A percentile compares a stretch with the other conserved stretches of the same genome.
phyloP scores from a whole-genome alignment of 352 stramenopile genomes.

The Phytophthora gonapodyides region DNA sequence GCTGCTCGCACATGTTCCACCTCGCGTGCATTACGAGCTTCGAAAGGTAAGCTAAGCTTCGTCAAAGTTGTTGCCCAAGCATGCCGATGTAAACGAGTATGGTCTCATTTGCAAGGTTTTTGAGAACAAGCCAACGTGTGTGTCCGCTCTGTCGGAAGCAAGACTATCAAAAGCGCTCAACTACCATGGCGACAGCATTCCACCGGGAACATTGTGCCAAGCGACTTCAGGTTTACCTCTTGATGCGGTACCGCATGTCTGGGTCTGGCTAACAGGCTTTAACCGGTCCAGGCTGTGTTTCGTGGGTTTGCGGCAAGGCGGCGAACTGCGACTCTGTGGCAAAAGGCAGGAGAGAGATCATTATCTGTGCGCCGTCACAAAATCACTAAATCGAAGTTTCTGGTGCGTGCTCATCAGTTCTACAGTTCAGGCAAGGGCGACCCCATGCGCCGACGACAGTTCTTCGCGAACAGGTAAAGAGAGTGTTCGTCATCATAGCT shows the following conservation, averaged over 20 bases:
- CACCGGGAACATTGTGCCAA: conserved; percentile 60
- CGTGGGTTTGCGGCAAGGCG: conserved; percentile 42
- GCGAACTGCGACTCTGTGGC: conserved; percentile 31
- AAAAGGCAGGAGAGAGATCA: conserved; percentile 27
- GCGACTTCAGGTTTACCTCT: conserved; percentile 52
- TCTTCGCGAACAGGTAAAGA: conserved; percentile 69
- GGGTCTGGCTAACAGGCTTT: background rate
- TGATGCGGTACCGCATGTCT: background rate
- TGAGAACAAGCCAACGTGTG: conserved; percentile 76
- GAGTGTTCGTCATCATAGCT: background rate
- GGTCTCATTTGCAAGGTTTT: conserved; percentile 42
- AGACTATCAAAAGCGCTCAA: conserved; percentile 80
- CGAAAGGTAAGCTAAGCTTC: conserved; percentile 46
- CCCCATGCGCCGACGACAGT: conserved; percentile 46
- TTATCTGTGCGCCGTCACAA: background rate
- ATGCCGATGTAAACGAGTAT: background rate
- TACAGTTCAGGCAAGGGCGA: conserved; percentile 71
- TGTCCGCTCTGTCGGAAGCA: conserved; percentile 86
- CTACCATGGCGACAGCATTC: conserved; percentile 48
- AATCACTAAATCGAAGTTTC: background rate
- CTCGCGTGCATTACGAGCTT: conserved; percentile 82
- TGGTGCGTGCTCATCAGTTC: conserved; percentile 42
- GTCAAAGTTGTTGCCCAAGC: background rate
- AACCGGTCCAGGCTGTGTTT: conserved; percentile 30
- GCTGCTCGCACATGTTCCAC: conserved; percentile 89